Conservation (phyloP, 257 asterid genomes). For the Catharanthus roseus region DNA sequence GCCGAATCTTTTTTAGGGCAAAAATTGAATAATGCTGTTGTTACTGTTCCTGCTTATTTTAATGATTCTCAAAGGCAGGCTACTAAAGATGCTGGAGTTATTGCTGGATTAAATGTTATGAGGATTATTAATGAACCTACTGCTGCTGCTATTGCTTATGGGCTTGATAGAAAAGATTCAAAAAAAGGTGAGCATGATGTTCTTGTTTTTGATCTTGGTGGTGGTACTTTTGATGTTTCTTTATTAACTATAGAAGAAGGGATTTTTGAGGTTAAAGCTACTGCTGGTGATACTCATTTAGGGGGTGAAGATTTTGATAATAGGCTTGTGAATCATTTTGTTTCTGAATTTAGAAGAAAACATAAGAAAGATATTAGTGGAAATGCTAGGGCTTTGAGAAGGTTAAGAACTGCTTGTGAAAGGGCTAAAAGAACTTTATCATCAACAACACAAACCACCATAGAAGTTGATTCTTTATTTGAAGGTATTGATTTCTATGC, state of each 20-base stretch:
- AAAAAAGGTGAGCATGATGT: conserved; percentile 39
- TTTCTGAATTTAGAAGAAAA: conserved; percentile 43
- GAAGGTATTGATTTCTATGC: conserved; percentile 57
- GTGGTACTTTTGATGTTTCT: conserved; percentile 62
- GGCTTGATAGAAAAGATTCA: conserved; percentile 42
- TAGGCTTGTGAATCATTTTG: conserved; percentile 50
- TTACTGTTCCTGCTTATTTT: conserved; percentile 53
- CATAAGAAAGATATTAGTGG: conserved; percentile 50
- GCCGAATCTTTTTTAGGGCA: conserved; percentile 45
- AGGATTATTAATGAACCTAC: conserved; percentile 58
- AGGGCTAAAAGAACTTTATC: conserved; percentile 46
- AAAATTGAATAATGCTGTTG: conserved; percentile 43
- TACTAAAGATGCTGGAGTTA: conserved; percentile 53
- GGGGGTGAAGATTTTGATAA: conserved; percentile 69
- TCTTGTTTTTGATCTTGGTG: conserved; percentile 49
- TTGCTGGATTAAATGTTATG: conserved; percentile 41
- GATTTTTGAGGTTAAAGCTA: conserved; percentile 50
- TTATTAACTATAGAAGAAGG: conserved; percentile 54
- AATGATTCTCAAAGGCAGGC: conserved; percentile 63
- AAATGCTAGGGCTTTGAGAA: conserved; percentile 40
- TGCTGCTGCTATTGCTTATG: conserved; percentile 61
- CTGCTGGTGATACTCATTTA: conserved; percentile 59
- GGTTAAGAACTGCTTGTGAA: conserved; percentile 47
- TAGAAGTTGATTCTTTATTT: conserved; percentile 45
- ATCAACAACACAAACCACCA: conserved; percentile 45